Conservation (phyloP, 2,329 filamentous ascomycete genomes). For the Chaetomium strumarium region DNA sequence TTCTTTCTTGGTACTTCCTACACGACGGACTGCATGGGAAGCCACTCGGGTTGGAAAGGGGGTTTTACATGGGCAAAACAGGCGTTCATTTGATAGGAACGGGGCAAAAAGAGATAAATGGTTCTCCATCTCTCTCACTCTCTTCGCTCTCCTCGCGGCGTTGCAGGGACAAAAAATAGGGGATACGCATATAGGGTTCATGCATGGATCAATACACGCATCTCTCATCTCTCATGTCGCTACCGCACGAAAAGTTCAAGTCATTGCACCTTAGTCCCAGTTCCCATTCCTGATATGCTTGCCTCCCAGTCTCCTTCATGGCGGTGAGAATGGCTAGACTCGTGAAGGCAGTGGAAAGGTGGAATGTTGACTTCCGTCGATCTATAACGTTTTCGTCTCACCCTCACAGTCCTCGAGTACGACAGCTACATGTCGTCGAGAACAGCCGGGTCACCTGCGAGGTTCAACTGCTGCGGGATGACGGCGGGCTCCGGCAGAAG, state of each 20-base stretch:
- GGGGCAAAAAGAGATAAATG: constrained; percentile 9
- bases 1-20: neutral
- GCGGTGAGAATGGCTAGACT: too few species aligned
- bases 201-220: neutral
- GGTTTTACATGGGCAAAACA: neutral
- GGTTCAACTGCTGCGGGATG: neutral
- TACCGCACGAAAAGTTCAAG: neutral
- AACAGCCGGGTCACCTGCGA: neutral
- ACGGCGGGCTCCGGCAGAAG: neutral
- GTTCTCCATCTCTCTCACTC: too few species aligned
- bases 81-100: neutral
- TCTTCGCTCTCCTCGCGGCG: neutral
- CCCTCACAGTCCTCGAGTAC: too few species aligned
- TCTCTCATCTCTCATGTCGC: neutral
- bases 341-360: too few species aligned
- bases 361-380: too few species aligned
- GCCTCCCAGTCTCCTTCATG: neutral
- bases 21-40: too few species aligned
- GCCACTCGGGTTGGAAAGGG: neutral
- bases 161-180: constrained; percentile 5
- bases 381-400: too few species aligned
- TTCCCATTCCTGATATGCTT: neutral
- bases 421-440: too few species aligned
- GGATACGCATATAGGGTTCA: neutral
- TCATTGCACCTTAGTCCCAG: neutral